Conservation (phyloP, 2,329 filamentous ascomycete genomes). For the Trichoderma gracile region DNA sequence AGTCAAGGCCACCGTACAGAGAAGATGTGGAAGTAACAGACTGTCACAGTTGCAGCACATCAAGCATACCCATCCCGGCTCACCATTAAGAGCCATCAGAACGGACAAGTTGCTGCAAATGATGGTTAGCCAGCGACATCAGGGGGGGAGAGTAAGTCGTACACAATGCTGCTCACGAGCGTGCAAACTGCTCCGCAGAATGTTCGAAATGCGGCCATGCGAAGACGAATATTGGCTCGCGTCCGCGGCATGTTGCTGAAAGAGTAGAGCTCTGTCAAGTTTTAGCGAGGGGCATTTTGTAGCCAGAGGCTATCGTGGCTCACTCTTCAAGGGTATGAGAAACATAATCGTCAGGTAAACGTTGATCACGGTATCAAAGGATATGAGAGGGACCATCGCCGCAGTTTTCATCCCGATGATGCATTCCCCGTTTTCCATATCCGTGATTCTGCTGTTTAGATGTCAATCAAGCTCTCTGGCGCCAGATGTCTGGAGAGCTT, state of each 20-base stretch:
- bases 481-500: constrained; percentile 32
- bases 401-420: constrained; percentile 62
- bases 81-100: constrained; percentile 58
- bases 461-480: not conserved
- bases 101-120: constrained; percentile 56
- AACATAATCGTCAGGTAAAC: constrained; percentile 65
- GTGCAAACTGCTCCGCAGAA: constrained; percentile 61
- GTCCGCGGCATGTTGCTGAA: constrained; percentile 51
- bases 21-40: constrained; percentile 37
- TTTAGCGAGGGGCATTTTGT: not conserved
- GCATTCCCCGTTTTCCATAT: constrained; percentile 56
- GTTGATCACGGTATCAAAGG: constrained; percentile 62
- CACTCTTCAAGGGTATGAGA: constrained; percentile 59
- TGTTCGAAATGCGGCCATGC: constrained; percentile 56
- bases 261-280: constrained; percentile 52
- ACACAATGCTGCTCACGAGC: constrained; percentile 59
- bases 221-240: constrained; percentile 46
- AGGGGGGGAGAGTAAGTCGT: constrained; percentile 30
- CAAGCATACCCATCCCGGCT: constrained; percentile 65
- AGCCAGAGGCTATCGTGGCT: rapidly evolving
- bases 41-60: constrained; percentile 66
- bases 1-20: not conserved
- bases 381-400: constrained; percentile 62
- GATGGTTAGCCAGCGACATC: constrained; percentile 20
- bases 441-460: constrained; percentile 54